Base-by-base conservation (phyloP, 2,329 filamentous ascomycete species). In the Ilyonectria robusta region DNA sequence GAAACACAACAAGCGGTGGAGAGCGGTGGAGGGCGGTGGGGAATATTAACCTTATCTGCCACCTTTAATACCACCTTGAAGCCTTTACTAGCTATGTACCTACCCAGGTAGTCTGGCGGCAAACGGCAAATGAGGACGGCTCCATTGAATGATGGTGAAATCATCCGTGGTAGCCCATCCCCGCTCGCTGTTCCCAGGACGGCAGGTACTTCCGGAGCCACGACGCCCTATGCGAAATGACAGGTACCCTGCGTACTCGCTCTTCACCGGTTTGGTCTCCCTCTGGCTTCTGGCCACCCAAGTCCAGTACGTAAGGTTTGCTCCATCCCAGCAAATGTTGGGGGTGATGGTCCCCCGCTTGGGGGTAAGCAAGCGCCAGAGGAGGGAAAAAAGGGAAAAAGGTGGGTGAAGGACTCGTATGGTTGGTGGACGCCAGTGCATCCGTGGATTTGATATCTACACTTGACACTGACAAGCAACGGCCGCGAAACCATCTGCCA, bases 21-120 rank as follows among this genome's bases (percentile, higher is more conserved):
- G 48, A 44, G 29, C 42, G 23, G 23, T 29, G 50, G 42, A 46
- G 47, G 40, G 54, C 46, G 4, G 55, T 57, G 53, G 61, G 59
- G 59, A 64, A 56, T 19, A 65, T 62, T 47, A 68, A 68, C 62
- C 66, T 68, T 68, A 68, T 62, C 66, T 66, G 42, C 15, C 55
- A 63, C 65, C 55, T 67, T 15, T 67, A 63, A 59, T 64, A 35
- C 48, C 19, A 55, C 40, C n/a, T 46, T 48, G 44, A 53, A 42
- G 37, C 44, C 10, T 46, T 21, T 33, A n/a, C 29, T 19, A 26
- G 4, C 4, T 6, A 26, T 26, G 26, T 26, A 26, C 26, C 26
- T 26, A 6, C 26, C 26, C 26, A 26, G 26, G 26, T 26, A 26
- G 26, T 26, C 35, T 47, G 13, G 6, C 35, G 42, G 29, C 53